These are phyloP conservation scores for Alternaria atra DNA, from an alignment of 2,329 filamentous ascomycete genomes.

Conservation along the genomic window DNA sequence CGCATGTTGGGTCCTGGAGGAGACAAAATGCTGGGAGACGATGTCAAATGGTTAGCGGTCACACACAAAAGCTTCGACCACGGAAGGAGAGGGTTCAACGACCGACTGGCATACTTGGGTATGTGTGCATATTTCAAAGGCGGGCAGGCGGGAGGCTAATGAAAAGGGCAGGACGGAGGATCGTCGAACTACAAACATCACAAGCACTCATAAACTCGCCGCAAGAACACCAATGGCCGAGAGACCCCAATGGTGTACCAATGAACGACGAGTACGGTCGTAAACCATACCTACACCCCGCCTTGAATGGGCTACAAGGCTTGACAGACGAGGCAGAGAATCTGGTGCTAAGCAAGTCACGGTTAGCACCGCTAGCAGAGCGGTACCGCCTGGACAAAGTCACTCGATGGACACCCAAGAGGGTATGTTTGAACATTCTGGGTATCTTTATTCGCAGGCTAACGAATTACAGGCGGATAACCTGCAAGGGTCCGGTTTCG, in stretches of 20 bases:
- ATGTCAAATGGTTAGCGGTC: conserved; percentile 95
- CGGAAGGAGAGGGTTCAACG: conserved; percentile 92
- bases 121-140: conserved; percentile 34
- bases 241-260: conserved; percentile 26
- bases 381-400: conserved; percentile 77
- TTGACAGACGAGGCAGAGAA: conserved; percentile 69
- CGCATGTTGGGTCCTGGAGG: conserved; percentile 77
- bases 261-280: conserved; percentile 58
- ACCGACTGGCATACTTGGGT: conserved; percentile 90
- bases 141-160: conserved; percentile 22
- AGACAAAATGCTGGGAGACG: conserved; percentile 79
- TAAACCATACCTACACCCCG: conserved; percentile 73
- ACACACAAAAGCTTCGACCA: conserved; percentile 99
- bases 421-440: conserved; percentile 64
- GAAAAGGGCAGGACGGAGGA: conserved; percentile 64
- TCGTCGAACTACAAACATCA: conserved; percentile 71
- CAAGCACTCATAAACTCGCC: conserved; percentile 66
- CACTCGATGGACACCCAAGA: conserved; percentile 86
- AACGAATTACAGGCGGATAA: conserved; percentile 65
- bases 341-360: conserved; percentile 69
- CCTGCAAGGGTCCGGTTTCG: conserved; percentile 75
- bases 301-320: conserved; percentile 77
- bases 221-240: conserved; percentile 40
- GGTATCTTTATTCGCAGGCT: not conserved
- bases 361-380: conserved; percentile 72